phyloP scores from a whole-genome alignment of 768 basidiomycete genomes.

The Lactarius sp. region DNA sequence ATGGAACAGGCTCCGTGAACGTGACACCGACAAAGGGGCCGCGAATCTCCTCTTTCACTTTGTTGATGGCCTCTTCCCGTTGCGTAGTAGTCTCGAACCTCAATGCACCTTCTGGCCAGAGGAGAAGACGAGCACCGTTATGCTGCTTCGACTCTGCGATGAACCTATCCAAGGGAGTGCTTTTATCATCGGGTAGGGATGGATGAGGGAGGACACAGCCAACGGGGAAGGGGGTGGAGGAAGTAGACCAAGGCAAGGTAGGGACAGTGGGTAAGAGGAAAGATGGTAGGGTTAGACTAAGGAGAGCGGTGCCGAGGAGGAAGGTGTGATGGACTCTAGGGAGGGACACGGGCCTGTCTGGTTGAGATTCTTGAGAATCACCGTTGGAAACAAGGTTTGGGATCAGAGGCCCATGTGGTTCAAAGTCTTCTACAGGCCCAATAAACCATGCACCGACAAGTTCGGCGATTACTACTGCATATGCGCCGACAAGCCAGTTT shows the following conservation, averaged over 20 bases:
- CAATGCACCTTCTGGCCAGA: constrained; percentile 83
- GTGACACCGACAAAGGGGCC: constrained; percentile 60
- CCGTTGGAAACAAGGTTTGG: constrained; percentile 16
- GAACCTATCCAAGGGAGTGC: constrained; percentile 52
- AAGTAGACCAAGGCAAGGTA: constrained; percentile 33
- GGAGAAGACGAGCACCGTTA: constrained; percentile 46
- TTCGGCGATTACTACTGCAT: constrained; percentile 63
- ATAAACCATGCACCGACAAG: constrained; percentile 54
- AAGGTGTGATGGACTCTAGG: constrained; percentile 29
- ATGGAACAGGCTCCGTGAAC: constrained; percentile 55
- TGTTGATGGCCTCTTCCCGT: constrained; percentile 44
- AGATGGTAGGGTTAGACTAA: constrained; percentile 53
- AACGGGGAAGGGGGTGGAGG: constrained; percentile 54
- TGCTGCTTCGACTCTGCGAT: constrained; percentile 52
- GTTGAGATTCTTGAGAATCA: constrained; percentile 18
- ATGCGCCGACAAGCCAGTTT: constrained; percentile 74
- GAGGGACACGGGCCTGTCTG: not conserved
- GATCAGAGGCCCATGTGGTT: constrained; percentile 26
- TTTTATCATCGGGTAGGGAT: constrained; percentile 37
- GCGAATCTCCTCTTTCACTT: constrained; percentile 35
- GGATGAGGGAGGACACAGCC: constrained; percentile 63
- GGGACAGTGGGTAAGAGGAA: constrained; percentile 42
- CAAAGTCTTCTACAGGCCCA: constrained; percentile 45
- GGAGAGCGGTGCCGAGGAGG: constrained; percentile 39
- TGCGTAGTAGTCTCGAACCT: constrained; percentile 50